Base-by-base conservation (phyloP, 495 filamentous ascomycete species). In the Tuber microsphaerosporum region DNA sequence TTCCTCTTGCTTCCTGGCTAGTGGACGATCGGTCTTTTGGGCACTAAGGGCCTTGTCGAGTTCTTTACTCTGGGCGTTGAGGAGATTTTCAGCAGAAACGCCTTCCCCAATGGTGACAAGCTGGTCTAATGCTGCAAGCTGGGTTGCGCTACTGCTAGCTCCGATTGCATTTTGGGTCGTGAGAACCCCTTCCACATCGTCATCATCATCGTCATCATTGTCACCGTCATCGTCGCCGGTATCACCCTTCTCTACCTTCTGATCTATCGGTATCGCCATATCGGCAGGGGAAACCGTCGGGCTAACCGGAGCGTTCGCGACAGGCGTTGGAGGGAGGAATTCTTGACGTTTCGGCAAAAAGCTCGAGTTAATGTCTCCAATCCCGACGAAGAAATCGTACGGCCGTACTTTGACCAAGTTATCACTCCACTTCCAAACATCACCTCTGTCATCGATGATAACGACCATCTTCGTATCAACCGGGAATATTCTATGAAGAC, bases 401-500 rank as follows among this genome's bases (percentile, higher is more conserved):
- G 94, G 93, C 20, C 88, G 88, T 44, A 99, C 96, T 84, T 96
- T 97, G 85, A 99, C 93, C 37, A 99, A 87, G 80, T 99, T 97
- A 17, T 91, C 88, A 79, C 91, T 91, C 88, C 96, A 98, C 70
- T 91, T 90, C 95, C 95, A 99, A n/a, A 99, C 94, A 83, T 99
- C 95, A 45, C 93, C 93, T 79, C 95, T 89, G 81, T 99, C 95
- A 83, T 99, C 95, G 76, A 99, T 99, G 81, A 99, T 97, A 42
- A 97, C 93, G 31, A 97, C 95, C 95, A 99, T 99, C 85, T 97
- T 94, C 16, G 94, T 97, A 84, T 97, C 95, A 68, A 96, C 92
- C 22, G 95, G 95, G 83, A 99, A 99, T 46, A 99, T 84, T 22
- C 96, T 89, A 81, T 97, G 91, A 10, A 99, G 87, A 75, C 89